Evolutionary conservation across 2,329 filamentous ascomycete genomes (phyloP), one percentile per base, ranked within the genome.

Genomic region (Trichoderma sp.): DNA sequence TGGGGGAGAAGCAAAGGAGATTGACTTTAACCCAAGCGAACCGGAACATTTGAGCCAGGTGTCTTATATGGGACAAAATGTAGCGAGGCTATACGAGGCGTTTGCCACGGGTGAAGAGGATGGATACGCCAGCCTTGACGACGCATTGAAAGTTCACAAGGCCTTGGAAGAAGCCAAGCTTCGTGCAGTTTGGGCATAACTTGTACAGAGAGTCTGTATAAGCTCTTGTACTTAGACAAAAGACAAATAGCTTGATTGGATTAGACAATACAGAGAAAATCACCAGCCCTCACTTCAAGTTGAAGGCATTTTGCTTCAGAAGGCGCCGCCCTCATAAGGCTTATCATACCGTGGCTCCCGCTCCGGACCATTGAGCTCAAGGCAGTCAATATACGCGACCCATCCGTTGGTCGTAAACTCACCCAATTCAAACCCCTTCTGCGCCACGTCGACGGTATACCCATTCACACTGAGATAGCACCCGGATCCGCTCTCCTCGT

Each of bases 401-500:
- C 65, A 68, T 68, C 50, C 35, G 45, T 68, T 68, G 7, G 45
- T 33, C 29, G 45, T 68, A 12, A 68, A 68, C 2, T 68, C 65
- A 4, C 65, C 65, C 45, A 68, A 31, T 24, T 68, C 65, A 68
- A 68, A 68, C 1, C 65, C 65, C 8, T 68, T 29, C 29, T 68
- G 65, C 29, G 65, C 65, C 45, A 31, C 18, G 27, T 68, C 65
- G 45, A 68, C 65, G n/a, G 65, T 68, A 38, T 68, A 68, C n/a
- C 65, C 65, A 38, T 68, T 68, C 29, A 68, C 65, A 16, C 65
- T 68, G 45, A 68, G 45, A 38, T 68, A 68, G 29, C 65, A 68
- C 45, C 65, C 45, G 7, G 12, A 27, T 21, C 16, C 41, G 18
- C 41, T 21, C 18, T 67, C 27, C 45, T 68, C 65, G n/a, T 31